phyloP scores from a whole-genome alignment of 495 filamentous ascomycete species.

The Alectoria sarmentosa region DNA sequence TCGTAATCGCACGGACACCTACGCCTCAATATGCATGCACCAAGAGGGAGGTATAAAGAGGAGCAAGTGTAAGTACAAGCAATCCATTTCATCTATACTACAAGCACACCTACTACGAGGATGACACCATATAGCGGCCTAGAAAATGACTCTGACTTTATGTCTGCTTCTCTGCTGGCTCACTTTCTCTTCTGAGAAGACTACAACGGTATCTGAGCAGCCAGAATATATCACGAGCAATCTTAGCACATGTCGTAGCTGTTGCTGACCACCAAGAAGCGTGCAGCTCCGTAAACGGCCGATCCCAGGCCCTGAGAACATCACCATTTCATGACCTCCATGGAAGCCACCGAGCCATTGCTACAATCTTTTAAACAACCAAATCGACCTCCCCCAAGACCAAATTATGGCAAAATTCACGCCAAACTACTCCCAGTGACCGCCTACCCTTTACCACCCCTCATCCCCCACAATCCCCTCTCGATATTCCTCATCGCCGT shows the following conservation, averaged over 20 bases:
- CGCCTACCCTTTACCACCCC: conserved; percentile 71
- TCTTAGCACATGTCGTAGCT: no score
- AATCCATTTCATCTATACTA: neutral
- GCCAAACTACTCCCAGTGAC: conserved; percentile 69
- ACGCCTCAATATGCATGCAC: conserved; percentile 7
- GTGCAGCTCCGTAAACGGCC: neutral
- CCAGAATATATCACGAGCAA: neutral
- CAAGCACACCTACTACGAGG: conserved; percentile 30
- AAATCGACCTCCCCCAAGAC: conserved; percentile 43
- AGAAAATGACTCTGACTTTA: conserved; percentile 63
- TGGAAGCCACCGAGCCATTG: conserved; percentile 22
- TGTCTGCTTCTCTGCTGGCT: conserved; percentile 66
- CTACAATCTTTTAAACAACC: conserved; percentile 12
- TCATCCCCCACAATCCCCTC: conserved; percentile 89
- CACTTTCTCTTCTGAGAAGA: conserved; percentile 50
- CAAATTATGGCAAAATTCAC: conserved; percentile 66
- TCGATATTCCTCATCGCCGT: conserved; percentile 74
- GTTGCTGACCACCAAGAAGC: neutral
- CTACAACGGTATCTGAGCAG: conserved; percentile 99
- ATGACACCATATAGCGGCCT: conserved; percentile 41
- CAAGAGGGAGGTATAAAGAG: neutral
- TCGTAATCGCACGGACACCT: neutral
- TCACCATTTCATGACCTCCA: conserved; percentile 12
- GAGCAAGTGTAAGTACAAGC: conserved; percentile 13
- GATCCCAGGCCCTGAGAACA: neutral